phyloP scores from a whole-genome alignment of 176 grass and related monocot species.

The Oryza glumipatula region DNA sequence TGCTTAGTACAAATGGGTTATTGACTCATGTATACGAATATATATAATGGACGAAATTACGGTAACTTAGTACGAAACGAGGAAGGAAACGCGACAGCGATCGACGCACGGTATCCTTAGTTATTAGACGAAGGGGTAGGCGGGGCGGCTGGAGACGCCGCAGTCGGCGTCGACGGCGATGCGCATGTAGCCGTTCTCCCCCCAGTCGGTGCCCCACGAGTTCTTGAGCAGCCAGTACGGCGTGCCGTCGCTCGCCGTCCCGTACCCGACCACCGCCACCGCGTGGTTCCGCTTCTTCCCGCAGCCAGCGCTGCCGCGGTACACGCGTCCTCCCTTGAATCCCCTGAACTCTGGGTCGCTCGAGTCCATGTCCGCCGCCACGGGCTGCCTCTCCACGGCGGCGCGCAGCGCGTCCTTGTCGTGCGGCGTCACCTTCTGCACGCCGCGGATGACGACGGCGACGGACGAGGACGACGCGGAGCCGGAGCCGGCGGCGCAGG shows the following conservation, averaged over 20 bases:
- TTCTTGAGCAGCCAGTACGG: constrained; percentile 72
- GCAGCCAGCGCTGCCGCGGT: constrained; percentile 42
- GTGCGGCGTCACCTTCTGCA: background rate
- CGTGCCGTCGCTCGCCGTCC: background rate
- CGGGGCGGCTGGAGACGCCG: constrained; percentile 31
- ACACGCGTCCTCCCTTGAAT: constrained; percentile 45
- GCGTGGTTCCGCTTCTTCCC: constrained; percentile 57
- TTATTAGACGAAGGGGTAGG: constrained; percentile 36
- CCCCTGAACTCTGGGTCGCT: constrained; percentile 42
- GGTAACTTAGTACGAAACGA: too few species aligned
- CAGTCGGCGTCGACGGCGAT: constrained; percentile 4
- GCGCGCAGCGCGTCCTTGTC: constrained; percentile 43
- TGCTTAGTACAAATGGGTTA: too few species aligned
- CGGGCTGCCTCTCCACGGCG: constrained; percentile 38
- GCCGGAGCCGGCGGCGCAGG: constrained; percentile 11
- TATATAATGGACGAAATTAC: too few species aligned
- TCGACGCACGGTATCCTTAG: too few species aligned
- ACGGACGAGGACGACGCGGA: background rate
- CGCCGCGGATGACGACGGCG: background rate
- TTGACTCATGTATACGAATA: too few species aligned
- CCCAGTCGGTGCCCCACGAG: constrained; percentile 57
- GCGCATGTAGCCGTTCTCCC: constrained; percentile 59
- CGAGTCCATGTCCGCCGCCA: constrained; percentile 48
- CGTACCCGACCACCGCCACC: constrained; percentile 56
- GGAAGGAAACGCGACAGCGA: too few species aligned